These are phyloP conservation scores for Boeremia exigua DNA, from an alignment of 2,329 filamentous ascomycete genomes.

Conservation along the genomic window DNA sequence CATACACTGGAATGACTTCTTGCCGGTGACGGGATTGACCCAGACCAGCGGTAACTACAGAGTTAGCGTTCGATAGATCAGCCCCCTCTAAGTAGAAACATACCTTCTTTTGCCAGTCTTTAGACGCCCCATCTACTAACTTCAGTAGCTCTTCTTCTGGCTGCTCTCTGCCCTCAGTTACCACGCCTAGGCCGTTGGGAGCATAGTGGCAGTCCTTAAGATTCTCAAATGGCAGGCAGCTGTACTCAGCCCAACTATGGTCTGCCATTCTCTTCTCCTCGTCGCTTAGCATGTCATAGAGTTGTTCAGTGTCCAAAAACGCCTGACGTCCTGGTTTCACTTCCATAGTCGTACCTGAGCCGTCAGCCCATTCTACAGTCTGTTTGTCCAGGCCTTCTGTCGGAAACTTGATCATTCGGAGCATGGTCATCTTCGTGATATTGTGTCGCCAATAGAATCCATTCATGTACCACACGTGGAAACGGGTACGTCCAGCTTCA, in stretches of 20 bases:
- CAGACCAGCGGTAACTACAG: neutral
- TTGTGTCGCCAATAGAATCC: conserved; percentile 53
- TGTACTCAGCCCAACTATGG: conserved; percentile 56
- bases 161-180: neutral
- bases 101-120: neutral
- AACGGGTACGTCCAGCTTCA: conserved; percentile 51
- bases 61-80: neutral
- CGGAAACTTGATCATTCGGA: conserved; percentile 51
- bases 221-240: conserved; percentile 7
- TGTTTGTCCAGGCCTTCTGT: conserved; percentile 38
- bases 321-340: conserved; percentile 53
- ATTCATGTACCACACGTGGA: conserved; percentile 59
- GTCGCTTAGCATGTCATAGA: conserved; percentile 50
- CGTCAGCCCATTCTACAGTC: conserved; percentile 54
- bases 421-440: conserved; percentile 53
- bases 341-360: conserved; percentile 51
- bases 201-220: neutral
- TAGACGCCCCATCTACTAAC: neutral
- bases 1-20: neutral
- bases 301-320: conserved; percentile 53
- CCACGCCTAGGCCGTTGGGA: neutral
- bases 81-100: neutral
- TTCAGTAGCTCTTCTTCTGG: neutral
- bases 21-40: neutral
- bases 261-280: conserved; percentile 53